phyloP scores from a whole-genome alignment of 1,284 basidiomycete species.

The Chiua sp. region DNA sequence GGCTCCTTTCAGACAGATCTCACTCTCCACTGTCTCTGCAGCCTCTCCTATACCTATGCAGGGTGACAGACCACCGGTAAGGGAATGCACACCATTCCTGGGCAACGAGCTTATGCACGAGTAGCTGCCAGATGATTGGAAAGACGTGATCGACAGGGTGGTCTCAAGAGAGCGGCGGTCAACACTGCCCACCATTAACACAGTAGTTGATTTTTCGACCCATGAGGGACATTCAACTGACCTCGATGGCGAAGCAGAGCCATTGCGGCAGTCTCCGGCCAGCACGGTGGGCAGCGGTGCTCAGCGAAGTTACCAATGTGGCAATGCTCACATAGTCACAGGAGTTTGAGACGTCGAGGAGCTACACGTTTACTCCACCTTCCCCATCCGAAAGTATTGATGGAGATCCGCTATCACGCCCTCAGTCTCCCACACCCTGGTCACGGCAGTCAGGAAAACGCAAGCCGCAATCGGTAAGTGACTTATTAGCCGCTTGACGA shows the following conservation, averaged over 20 bases:
- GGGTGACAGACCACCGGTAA: slow-evolving; percentile 52
- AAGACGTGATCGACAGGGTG: slow-evolving; percentile 48
- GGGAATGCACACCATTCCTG: slow-evolving; percentile 17
- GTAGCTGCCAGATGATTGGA: slow-evolving; percentile 59
- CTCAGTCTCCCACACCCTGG: slow-evolving; percentile 41
- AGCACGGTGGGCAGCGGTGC: slow-evolving; percentile 39
- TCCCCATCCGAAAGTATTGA: slow-evolving; percentile 43
- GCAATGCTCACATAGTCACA: slow-evolving; percentile 38
- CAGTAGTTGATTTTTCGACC: slow-evolving; percentile 40
- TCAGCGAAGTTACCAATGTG: slow-evolving; percentile 33
- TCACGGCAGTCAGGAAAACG: slow-evolving; percentile 32
- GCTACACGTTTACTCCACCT: slow-evolving; percentile 39
- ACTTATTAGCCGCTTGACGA: neutral
- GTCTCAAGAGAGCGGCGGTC: slow-evolving; percentile 39
- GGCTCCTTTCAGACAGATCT: slow-evolving; percentile 36
- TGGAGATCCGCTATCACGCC: slow-evolving; percentile 41
- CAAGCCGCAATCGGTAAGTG: slow-evolving; percentile 42
- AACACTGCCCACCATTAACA: slow-evolving; percentile 41
- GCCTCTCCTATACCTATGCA: slow-evolving; percentile 21
- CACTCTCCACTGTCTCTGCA: slow-evolving; percentile 33
- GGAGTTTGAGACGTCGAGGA: slow-evolving; percentile 39
- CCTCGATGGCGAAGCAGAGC: slow-evolving; percentile 36
- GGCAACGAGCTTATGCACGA: slow-evolving; percentile 18
- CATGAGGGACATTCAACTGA: slow-evolving; percentile 37
- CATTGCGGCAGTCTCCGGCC: slow-evolving; percentile 41